These are phyloP conservation scores for Pascua guehoae DNA, from an alignment of 1,284 basidiomycete genomes.

Conservation along the genomic window DNA sequence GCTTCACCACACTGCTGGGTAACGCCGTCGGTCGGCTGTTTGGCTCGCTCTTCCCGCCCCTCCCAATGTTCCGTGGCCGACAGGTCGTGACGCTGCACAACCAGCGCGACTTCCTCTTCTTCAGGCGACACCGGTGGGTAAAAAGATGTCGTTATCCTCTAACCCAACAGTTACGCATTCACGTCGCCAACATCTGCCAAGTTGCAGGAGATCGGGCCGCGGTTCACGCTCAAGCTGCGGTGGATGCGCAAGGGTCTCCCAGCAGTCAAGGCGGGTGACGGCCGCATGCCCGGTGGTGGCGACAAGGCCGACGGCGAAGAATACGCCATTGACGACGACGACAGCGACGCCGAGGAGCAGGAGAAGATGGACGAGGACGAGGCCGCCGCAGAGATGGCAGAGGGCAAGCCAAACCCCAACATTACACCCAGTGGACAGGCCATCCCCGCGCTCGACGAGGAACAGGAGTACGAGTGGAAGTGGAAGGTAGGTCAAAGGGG, in stretches of 20 bases:
- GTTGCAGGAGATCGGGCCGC: conserved; percentile 95
- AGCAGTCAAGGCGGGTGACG: conserved; percentile 56
- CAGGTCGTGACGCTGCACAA: conserved; percentile 98
- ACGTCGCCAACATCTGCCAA: conserved; percentile 84
- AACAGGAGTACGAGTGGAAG: conserved; percentile 53
- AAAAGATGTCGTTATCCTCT: conserved; percentile 4
- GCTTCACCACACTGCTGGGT: conserved; percentile 90
- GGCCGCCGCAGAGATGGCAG: conserved; percentile 39
- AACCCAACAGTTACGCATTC: conserved; percentile 73
- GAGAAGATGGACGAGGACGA: conserved; percentile 45
- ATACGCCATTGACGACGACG: conserved; percentile 30
- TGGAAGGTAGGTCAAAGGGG: conserved; percentile 45
- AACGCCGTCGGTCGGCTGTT: conserved; percentile 90
- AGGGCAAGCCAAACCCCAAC: conserved; percentile 7
- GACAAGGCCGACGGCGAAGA: conserved; percentile 57
- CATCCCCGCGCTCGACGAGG: conserved; percentile 48
- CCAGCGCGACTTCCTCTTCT: conserved; percentile 97
- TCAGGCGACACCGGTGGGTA: conserved; percentile 78
- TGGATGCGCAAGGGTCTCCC: conserved; percentile 87
- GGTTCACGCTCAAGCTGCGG: conserved; percentile 90
- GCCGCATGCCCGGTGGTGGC: conserved; percentile 48
- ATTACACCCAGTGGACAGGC: conserved; percentile 26
- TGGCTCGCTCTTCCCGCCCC: conserved; percentile 89
- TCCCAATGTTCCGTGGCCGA: conserved; percentile 92
- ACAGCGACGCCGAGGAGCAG: conserved; percentile 27